These are phyloP conservation scores for Sphenostylis stenocarpa DNA, from an alignment of 306 rosid genomes.

Conservation along the genomic window DNA sequence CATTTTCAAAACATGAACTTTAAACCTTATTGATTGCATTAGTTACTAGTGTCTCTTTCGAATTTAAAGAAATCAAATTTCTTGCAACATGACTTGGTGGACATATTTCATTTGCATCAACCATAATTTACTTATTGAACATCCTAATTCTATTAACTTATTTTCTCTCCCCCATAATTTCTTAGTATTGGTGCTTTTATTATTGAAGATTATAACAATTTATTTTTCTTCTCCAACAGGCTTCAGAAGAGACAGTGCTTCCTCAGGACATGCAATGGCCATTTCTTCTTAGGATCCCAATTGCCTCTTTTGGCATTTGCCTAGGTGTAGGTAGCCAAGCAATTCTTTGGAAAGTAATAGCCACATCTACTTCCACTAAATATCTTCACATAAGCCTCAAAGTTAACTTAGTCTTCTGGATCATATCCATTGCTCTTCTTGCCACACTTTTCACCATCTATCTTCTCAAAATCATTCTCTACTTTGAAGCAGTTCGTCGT, in stretches of 20 bases:
- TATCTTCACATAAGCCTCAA: constrained; percentile 65
- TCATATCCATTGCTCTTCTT: constrained; percentile 54
- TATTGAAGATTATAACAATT: constrained; percentile 24
- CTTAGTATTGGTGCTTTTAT: background rate
- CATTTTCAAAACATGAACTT: background rate
- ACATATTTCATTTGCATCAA: background rate
- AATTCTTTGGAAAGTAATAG: constrained; percentile 75
- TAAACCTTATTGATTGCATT: background rate
- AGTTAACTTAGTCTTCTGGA: constrained; percentile 65
- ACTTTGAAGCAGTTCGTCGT: constrained; percentile 90
- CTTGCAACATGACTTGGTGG: background rate
- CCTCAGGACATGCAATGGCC: constrained; percentile 82
- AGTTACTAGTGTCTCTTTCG: background rate
- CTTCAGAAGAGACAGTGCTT: constrained; percentile 80
- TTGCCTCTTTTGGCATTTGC: constrained; percentile 82
- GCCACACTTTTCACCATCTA: constrained; percentile 44
- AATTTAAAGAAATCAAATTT: background rate
- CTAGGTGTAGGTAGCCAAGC: constrained; percentile 94
- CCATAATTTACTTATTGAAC: background rate
- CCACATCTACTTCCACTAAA: constrained; percentile 58
- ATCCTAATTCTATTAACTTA: background rate
- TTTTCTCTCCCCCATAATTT: background rate
- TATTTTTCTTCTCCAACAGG: constrained; percentile 39
- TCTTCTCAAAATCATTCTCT: constrained; percentile 56
- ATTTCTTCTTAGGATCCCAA: constrained; percentile 72